Conservation (phyloP, 345 rosid species). For the Linum usitatissimum region DNA sequence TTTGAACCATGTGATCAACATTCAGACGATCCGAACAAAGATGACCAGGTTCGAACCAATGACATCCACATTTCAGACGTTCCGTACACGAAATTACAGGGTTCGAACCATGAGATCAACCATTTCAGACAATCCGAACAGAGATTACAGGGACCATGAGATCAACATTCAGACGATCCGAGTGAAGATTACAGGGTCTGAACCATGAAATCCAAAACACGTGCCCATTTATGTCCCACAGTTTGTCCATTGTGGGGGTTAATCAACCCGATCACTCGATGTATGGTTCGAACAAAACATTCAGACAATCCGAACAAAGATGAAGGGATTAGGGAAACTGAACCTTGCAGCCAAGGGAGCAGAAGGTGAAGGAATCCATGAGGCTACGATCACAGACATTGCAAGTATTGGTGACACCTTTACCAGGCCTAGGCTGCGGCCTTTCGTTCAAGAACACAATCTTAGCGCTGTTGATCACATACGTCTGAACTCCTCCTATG, state of each 20-base stretch:
- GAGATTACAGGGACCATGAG: no score
- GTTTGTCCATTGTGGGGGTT: no score
- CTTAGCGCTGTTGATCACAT: slow-evolving; percentile 83
- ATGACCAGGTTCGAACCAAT: no score
- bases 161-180: no score
- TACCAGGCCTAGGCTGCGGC: slow-evolving; percentile 87
- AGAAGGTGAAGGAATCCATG: slow-evolving; percentile 85
- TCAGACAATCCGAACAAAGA: neutral
- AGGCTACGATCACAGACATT: slow-evolving; percentile 80
- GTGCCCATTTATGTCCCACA: no score
- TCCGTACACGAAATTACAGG: no score
- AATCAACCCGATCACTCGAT: no score
- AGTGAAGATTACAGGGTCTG: neutral
- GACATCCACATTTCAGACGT: neutral
- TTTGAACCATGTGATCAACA: no score
- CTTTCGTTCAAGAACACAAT: slow-evolving; percentile 79
- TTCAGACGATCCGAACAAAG: no score
- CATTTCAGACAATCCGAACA: neutral
- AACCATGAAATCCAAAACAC: neutral
- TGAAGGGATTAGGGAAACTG: neutral
- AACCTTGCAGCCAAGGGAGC: slow-evolving; percentile 91
- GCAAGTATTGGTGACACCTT: slow-evolving; percentile 87
- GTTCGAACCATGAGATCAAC: no score
- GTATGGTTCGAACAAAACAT: no score
- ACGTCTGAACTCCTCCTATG: slow-evolving; percentile 74